Evolutionary conservation across 2,329 filamentous ascomycete genomes (phyloP).

Genomic region (Waltergamsia citrina): DNA sequence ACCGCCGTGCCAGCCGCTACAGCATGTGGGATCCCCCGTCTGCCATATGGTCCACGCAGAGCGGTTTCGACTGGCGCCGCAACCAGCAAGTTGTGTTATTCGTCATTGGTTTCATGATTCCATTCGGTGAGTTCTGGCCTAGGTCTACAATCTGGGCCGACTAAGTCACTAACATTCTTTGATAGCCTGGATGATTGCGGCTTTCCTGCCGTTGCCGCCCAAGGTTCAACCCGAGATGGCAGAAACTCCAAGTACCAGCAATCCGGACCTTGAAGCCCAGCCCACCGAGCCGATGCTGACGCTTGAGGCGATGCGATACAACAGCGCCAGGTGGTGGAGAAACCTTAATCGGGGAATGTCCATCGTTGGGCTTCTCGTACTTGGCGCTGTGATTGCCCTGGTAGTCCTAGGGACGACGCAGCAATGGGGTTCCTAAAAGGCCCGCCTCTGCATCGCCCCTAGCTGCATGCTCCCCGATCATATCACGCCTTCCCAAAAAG

Average conservation of each 20-base stretch:
- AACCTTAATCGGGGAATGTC: constrained; percentile 50
- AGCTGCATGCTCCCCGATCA: neutral
- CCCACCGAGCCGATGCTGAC: constrained; percentile 20
- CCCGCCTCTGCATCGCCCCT: neutral
- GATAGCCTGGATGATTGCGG: constrained; percentile 61
- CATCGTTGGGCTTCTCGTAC: constrained; percentile 42
- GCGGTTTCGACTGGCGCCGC: constrained; percentile 51
- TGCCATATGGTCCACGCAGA: constrained; percentile 53
- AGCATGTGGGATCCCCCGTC: constrained; percentile 69
- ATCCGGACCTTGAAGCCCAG: constrained; percentile 25
- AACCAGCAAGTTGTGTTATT: constrained; percentile 71
- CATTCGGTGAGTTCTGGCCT: constrained; percentile 45
- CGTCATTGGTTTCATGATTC: constrained; percentile 67
- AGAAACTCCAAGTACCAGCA: constrained; percentile 30
- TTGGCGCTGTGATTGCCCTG: constrained; percentile 41
- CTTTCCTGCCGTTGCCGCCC: constrained; percentile 61
- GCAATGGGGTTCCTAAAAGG: constrained; percentile 24
- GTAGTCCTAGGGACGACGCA: constrained; percentile 41
- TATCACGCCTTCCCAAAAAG: neutral
- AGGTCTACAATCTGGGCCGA: too few relatives aligned
- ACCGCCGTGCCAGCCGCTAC: constrained; percentile 47
- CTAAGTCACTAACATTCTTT: neutral
- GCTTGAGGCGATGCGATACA: constrained; percentile 34
- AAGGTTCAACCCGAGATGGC: constrained; percentile 42
- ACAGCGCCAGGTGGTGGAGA: constrained; percentile 50